phyloP scores from a whole-genome alignment of 371 early-diverging fungal genomes.

The Mucor mucedo region DNA sequence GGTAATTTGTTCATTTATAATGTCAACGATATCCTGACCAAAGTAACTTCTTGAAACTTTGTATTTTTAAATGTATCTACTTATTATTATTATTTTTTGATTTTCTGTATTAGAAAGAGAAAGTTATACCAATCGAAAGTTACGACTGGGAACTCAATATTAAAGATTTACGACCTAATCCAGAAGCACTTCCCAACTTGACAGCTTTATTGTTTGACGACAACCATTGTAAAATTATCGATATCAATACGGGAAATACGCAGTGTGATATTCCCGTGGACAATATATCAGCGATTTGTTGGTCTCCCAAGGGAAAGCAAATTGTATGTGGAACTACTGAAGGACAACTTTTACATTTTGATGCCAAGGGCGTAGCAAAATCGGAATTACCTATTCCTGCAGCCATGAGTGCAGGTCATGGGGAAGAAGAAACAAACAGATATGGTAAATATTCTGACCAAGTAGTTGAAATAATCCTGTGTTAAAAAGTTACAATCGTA shows the following conservation, averaged over 20 bases:
- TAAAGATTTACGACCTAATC: constrained; percentile 49
- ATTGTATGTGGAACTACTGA: constrained; percentile 48
- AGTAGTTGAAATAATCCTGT: neutral
- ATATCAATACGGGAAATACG: constrained; percentile 29
- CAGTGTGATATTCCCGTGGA: constrained; percentile 24
- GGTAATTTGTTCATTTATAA: constrained; percentile 33
- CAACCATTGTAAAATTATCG: constrained; percentile 29
- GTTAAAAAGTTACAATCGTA: constrained; percentile 11
- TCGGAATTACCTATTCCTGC: constrained; percentile 27
- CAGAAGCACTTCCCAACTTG: constrained; percentile 39
- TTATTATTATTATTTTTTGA: neutral
- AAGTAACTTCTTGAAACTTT: constrained; percentile 23
- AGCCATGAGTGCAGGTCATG: constrained; percentile 28
- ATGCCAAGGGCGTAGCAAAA: constrained; percentile 37
- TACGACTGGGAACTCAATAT: constrained; percentile 28
- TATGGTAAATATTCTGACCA: constrained; percentile 31
- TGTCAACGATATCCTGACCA: constrained; percentile 33
- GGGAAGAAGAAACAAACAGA: constrained; percentile 28
- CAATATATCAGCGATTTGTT: constrained; percentile 47
- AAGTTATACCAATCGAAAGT: constrained; percentile 21
- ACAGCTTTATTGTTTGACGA: constrained; percentile 37
- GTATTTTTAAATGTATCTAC: neutral
- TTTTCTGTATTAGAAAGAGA: constrained; percentile 22
- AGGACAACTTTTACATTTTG: constrained; percentile 46
- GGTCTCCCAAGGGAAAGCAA: constrained; percentile 65